Conservation (phyloP, 768 basidiomycete species). For the Rhodotorula paludigena region DNA sequence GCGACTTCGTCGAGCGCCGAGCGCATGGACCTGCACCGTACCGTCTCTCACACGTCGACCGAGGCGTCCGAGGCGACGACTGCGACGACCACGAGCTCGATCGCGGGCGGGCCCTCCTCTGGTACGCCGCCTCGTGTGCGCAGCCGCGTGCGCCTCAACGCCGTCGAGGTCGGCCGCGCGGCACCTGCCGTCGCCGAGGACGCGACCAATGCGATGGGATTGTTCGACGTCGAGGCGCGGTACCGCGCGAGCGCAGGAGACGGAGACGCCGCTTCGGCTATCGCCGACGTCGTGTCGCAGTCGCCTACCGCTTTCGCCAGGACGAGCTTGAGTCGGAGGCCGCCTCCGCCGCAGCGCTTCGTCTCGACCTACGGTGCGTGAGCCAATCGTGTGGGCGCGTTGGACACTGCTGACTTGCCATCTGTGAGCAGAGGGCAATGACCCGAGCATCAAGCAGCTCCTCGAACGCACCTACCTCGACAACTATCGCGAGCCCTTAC, state of each 20-base stretch:
- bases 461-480: conserved; percentile 86
- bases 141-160: conserved; percentile 28
- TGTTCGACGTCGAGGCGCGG: conserved; percentile 70
- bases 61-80: conserved; percentile 13
- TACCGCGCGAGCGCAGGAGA: conserved; percentile 46
- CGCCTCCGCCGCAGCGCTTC: conserved; percentile 39
- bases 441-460: conserved; percentile 79
- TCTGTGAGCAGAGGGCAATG: conserved; percentile 65
- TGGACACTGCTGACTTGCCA: neutral
- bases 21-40: conserved; percentile 19
- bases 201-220: conserved; percentile 71
- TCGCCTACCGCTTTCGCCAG: conserved; percentile 51
- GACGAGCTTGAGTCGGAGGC: conserved; percentile 7
- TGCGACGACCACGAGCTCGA: conserved; percentile 2
- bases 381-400: too few species aligned
- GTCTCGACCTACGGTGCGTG: conserved; percentile 47
- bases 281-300: conserved; percentile 48
- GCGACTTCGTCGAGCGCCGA: neutral
- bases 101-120: conserved; percentile 10
- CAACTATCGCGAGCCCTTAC: conserved; percentile 70
- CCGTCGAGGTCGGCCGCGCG: conserved; percentile 74
- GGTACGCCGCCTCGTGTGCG: neutral
- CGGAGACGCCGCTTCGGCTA: conserved; percentile 46
- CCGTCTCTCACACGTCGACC: conserved; percentile 24
- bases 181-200: conserved; percentile 85